phyloP scores from a whole-genome alignment of 2,329 filamentous ascomycete genomes.

The Colletotrichum cuscutae region DNA sequence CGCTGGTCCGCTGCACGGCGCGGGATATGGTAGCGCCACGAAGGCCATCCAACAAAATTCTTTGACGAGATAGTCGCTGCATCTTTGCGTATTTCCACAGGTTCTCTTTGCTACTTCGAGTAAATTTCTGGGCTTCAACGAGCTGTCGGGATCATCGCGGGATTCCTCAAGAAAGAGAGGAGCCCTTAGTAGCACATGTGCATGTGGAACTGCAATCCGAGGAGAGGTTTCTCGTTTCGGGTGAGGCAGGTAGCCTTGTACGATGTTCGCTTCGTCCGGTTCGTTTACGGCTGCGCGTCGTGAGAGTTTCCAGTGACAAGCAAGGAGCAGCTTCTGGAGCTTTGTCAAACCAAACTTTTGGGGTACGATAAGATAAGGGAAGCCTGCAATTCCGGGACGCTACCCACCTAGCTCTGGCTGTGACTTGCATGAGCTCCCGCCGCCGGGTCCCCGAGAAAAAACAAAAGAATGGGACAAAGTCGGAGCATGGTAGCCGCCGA shows the following conservation, averaged over 20 bases:
- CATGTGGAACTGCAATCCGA: conserved; percentile 11
- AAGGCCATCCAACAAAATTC: conserved; percentile 5
- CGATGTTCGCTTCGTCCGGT: background rate
- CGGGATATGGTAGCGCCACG: background rate
- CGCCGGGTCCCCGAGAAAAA: background rate
- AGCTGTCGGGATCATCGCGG: conserved; percentile 14
- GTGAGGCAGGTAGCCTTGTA: background rate
- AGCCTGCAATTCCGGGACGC: background rate
- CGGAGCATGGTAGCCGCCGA: conserved; percentile 19
- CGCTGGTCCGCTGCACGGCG: background rate
- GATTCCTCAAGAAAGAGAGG: background rate
- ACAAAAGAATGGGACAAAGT: background rate
- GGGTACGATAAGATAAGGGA: conserved; percentile 26
- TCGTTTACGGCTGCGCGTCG: background rate
- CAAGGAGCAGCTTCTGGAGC: conserved; percentile 4
- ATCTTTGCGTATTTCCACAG: background rate
- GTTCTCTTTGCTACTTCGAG: background rate
- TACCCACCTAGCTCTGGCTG: background rate
- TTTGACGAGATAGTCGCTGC: conserved; percentile 17
- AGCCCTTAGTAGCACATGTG: conserved; percentile 3
- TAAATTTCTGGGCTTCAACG: conserved; percentile 2
- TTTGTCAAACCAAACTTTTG: background rate
- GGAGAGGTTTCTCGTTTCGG: background rate
- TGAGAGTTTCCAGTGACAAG: background rate
- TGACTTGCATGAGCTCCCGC: background rate